These are phyloP conservation scores for Mycogone perniciosa DNA, from an alignment of 2,329 filamentous ascomycete species.

Conservation along the genomic window DNA sequence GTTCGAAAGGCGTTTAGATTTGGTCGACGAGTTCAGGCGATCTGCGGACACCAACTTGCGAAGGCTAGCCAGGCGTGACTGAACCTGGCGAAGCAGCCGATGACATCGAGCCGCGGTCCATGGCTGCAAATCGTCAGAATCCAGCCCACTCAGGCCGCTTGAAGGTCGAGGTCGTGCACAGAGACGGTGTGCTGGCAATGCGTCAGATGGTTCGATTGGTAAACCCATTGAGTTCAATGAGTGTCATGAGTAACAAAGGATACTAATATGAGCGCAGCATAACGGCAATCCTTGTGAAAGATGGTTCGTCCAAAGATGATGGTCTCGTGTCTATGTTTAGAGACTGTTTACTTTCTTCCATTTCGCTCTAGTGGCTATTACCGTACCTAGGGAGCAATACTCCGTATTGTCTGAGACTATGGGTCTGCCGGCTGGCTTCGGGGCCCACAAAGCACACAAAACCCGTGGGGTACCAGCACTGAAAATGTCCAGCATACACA, in stretches of 20 bases:
- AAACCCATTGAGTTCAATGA: neutral
- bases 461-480: conserved; percentile 6
- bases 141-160: neutral
- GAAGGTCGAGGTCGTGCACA: conserved; percentile 1
- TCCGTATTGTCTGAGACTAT: neutral
- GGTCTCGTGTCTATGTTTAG: neutral
- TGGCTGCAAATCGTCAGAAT: conserved; percentile 21
- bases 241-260: neutral
- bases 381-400: neutral
- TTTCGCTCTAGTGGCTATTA: conserved; percentile 20
- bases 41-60: conserved; percentile 28
- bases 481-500: neutral
- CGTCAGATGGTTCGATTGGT: too few species aligned
- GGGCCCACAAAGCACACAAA: conserved; percentile 4
- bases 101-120: conserved; percentile 45
- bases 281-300: too few species aligned
- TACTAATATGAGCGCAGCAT: neutral
- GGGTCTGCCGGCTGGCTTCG: neutral
- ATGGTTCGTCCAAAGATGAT: too few species aligned
- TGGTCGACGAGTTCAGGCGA: conserved; percentile 5
- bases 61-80: conserved; percentile 36
- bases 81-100: conserved; percentile 40
- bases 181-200: neutral
- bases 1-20: conserved; percentile 18
- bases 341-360: conserved; percentile 27